Conservation (phyloP, 371 early-diverging fungal genomes). For the Mucor circinelloides region DNA sequence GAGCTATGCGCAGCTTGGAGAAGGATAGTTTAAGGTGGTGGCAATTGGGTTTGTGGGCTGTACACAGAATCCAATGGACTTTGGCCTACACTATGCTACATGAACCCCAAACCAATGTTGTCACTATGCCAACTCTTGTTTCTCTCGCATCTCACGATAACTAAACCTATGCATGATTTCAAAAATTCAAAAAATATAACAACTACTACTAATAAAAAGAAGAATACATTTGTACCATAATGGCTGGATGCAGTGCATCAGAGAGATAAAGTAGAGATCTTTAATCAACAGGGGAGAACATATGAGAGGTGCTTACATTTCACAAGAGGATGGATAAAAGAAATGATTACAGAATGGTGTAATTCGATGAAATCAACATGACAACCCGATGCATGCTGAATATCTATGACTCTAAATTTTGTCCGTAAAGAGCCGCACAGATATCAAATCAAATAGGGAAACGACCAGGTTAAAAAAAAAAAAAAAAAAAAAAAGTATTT, state of each 20-base stretch:
- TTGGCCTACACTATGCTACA: slow-evolving; percentile 46
- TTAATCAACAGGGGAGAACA: background rate
- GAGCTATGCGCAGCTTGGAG: slow-evolving; percentile 31
- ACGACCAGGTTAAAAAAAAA: background rate
- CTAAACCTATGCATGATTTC: background rate
- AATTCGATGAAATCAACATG: background rate
- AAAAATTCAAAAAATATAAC: background rate
- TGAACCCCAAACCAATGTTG: slow-evolving; percentile 42
- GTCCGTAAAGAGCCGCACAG: background rate
- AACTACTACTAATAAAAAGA: background rate
- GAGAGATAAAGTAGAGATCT: no score
- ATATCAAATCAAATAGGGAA: background rate
- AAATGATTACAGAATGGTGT: background rate
- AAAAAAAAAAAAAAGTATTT: background rate
- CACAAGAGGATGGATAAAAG: no score
- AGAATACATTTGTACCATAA: background rate
- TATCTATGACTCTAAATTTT: slow-evolving; percentile 1
- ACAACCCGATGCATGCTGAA: background rate
- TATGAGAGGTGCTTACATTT: no score
- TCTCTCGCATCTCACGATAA: slow-evolving; percentile 9
- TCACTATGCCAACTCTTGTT: slow-evolving; percentile 31
- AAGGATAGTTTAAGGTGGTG: slow-evolving; percentile 36
- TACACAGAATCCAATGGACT: slow-evolving; percentile 46
- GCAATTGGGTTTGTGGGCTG: slow-evolving; percentile 34
- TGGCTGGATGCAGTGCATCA: no score